phyloP scores from a whole-genome alignment of 352 stramenopile species.

The Phytophthora foliorum region DNA sequence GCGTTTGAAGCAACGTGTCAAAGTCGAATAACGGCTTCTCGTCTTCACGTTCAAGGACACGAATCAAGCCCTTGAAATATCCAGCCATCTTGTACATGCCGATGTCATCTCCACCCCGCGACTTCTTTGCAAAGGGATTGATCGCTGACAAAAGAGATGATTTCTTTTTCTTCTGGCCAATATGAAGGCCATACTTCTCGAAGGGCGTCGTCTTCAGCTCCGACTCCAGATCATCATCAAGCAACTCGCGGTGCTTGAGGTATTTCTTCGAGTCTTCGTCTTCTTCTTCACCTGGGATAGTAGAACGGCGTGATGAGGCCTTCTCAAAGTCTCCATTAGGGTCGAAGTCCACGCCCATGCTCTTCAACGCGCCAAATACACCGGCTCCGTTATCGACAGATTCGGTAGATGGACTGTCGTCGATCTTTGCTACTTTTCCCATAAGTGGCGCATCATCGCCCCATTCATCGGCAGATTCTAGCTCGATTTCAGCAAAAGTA shows the following conservation, averaged over 20 bases:
- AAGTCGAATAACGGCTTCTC: conserved; percentile 84
- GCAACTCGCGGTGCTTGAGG: conserved; percentile 76
- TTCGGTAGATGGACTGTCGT: conserved; percentile 42
- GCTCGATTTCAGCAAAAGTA: conserved; percentile 71
- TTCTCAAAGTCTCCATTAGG: conserved; percentile 71
- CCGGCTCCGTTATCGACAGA: conserved; percentile 81
- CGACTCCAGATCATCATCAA: conserved; percentile 74
- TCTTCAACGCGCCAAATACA: conserved; percentile 89
- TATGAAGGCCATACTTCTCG: conserved; percentile 89
- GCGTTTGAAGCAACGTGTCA: conserved; percentile 68
- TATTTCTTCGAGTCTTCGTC: conserved; percentile 80
- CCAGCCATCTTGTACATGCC: conserved; percentile 86
- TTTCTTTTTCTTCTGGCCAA: conserved; percentile 85
- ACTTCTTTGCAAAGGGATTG: conserved; percentile 82
- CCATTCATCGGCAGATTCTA: conserved; percentile 69
- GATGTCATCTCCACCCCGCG: conserved; percentile 40
- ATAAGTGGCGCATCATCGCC: conserved; percentile 67
- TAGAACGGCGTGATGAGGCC: conserved; percentile 61
- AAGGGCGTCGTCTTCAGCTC: conserved; percentile 90
- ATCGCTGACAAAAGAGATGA: conserved; percentile 65
- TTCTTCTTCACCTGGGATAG: conserved; percentile 58
- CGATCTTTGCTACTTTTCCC: conserved; percentile 28
- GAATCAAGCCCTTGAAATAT: conserved; percentile 93
- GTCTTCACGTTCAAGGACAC: conserved; percentile 86
- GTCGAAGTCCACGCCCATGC: conserved; percentile 86